Evolutionary conservation across 1,139 yeast species (phyloP), one percentile per base, ranked within the genome.

Genomic region (Pichia sp.): DNA sequence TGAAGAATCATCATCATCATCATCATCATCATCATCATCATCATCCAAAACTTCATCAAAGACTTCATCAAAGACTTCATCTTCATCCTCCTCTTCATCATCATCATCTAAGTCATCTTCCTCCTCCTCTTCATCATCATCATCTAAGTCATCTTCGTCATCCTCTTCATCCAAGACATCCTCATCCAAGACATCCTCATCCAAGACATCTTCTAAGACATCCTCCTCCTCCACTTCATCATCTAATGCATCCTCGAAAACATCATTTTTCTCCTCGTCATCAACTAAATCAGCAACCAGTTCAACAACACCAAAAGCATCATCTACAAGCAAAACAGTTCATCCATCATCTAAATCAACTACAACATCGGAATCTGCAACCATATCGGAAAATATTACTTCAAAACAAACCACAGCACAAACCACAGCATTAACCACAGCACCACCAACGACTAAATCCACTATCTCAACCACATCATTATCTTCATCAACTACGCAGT

Each of bases 1-100:
- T 43, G 49, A 51, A 23, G 39, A 42, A n/a, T 47, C 22, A 23
- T n/a, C 27, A 12, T n/a, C 25, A 7, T 39, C 44, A 7, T 47
- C 50, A 7, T 25, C 44, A 4, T 12, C 38, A 3, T n/a, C 18
- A 11, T 39, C 44, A n/a, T 39, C 48, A 24, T 15, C 34, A 3
- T n/a, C 16, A 15, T n/a, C n/a, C n/a, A n/a, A n/a, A n/a, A n/a
- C n/a, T n/a, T n/a, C n/a, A n/a, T n/a, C n/a, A n/a, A n/a, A n/a
- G n/a, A n/a, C n/a, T n/a, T n/a, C n/a, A n/a, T n/a, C n/a, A n/a
- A n/a, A n/a, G n/a, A n/a, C n/a, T n/a, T 29, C 34, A n/a, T 29
- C 34, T 15, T 6, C 34, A 15, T n/a, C 7, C 2, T 44, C 49
- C 6, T 39, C 47, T 13, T 27, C 45, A 15, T 29, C 49, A 22